Evolutionary conservation across 805 yeast species (phyloP).

Genomic region (Jamesozyma lodderae): DNA sequence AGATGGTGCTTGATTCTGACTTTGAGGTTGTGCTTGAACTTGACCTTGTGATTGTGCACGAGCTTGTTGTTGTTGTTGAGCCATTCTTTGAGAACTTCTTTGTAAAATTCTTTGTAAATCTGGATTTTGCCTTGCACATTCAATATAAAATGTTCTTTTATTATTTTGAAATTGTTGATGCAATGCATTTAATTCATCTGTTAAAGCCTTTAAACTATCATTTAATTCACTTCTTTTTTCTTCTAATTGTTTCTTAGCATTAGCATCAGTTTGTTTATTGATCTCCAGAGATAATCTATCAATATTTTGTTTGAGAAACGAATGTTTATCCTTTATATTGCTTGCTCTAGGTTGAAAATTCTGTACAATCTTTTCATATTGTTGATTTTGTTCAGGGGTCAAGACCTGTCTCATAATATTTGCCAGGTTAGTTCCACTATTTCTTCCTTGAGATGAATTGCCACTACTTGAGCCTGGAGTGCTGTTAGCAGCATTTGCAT

Average conservation of each 20-base stretch:
- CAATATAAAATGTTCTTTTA: conserved; percentile 27
- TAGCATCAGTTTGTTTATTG: conserved; percentile 18
- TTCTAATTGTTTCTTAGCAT: conserved; percentile 22
- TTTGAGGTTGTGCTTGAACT: conserved; percentile 13
- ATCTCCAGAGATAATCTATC: conserved; percentile 26
- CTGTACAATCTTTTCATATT: conserved; percentile 21
- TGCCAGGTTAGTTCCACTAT: conserved; percentile 14
- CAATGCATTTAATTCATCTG: conserved; percentile 20
- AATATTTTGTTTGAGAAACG: conserved; percentile 24
- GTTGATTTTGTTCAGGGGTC: conserved; percentile 26
- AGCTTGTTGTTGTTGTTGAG: conserved; percentile 18
- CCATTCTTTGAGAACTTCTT: conserved; percentile 19
- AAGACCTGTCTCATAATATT: conserved; percentile 24
- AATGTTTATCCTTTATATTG: conserved; percentile 25
- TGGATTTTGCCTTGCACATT: conserved; percentile 29
- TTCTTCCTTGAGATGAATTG: conserved; percentile 8
- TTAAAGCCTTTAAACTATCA: conserved; percentile 19
- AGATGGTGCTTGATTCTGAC: conserved; percentile 10
- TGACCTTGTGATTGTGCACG: conserved; percentile 7
- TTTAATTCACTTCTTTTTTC: conserved; percentile 22
- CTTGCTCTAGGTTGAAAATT: conserved; percentile 25
- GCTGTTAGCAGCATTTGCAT: conserved; percentile 1
- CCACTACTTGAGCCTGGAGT: conserved; percentile 3
- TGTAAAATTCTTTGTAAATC: conserved; percentile 26
- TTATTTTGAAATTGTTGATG: conserved; percentile 25